Evolutionary conservation across 2,329 filamentous ascomycete species (phyloP), one percentile per base, ranked within the genome.

Genomic region (Fusarium sublunatum): DNA sequence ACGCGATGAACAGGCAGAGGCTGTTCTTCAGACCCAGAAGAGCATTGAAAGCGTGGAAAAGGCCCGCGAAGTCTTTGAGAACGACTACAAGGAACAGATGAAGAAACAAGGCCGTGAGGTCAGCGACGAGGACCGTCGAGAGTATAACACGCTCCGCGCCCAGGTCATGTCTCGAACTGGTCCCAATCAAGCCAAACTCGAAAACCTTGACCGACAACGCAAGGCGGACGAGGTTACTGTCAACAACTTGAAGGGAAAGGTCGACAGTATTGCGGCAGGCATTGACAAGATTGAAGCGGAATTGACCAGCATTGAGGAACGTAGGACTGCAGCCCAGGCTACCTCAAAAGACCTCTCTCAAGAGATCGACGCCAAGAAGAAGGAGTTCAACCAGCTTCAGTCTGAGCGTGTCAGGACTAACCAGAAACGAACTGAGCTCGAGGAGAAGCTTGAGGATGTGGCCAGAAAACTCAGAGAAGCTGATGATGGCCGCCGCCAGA

Each of bases 161-260:
- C 91, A 97, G 72, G 92, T 96, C 58, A 92, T 91, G 75, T 88
- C 91, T 65, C 91, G 89, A 64, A 91, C 92, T 26, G 91, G 93
- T 7, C 84, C 86, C 8, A 91, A 96, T 69, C 91, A 95, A 72
- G 86, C 89, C 64, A 91, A 92, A 67, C 83, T 97, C 35, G 91
- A 96, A 76, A 92, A 93, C 63, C 85, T 97, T n/a, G 86, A 88
- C 53, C 92, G 93, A 22, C 92, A 97, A 73, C 84, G 92, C 60
- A 97, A 94, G 77, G 95, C 92, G 0, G 93, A 98, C 71, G 90
- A 94, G 61, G 93, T 96, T 58, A 95, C 93, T 0, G 91, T 94
- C 58, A 94, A 91, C 71, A 97, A 91, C 64, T 82, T 98, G 62
- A 93, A 91, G 76, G 91, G 91, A 72, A 97, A 93, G 74, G 89